A percentile compares a stretch with the other conserved stretches of the same genome.
Evolutionary conservation across 768 basidiomycete species (phyloP).

Genomic region (Suillus discolor): DNA sequence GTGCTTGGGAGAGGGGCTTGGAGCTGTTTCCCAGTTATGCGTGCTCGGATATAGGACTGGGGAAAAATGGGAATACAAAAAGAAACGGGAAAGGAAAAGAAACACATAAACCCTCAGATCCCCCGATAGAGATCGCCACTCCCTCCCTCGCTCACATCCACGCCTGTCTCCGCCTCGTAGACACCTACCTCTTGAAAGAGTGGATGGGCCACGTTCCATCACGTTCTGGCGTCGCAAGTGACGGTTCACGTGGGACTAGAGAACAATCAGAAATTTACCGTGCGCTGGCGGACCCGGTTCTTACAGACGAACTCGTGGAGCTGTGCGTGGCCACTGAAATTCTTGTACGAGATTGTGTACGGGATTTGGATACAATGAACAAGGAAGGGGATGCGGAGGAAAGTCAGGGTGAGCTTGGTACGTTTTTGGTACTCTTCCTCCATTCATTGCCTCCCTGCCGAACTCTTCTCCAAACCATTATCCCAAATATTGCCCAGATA

Average conservation of each 20-base stretch:
- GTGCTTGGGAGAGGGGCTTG: conserved; percentile 44
- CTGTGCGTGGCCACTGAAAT: conserved; percentile 4
- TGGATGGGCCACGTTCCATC: conserved; percentile 40
- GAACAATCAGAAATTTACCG: conserved; percentile 5
- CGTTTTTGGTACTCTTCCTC: background rate
- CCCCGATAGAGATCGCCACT: background rate
- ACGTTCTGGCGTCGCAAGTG: conserved; percentile 10
- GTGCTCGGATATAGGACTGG: conserved; percentile 15
- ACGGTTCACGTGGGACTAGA: conserved; percentile 15
- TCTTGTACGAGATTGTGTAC: background rate
- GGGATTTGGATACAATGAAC: background rate
- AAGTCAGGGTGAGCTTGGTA: background rate
- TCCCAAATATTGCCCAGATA: background rate
- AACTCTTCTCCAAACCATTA: background rate
- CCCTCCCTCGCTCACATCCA: conserved; percentile 51
- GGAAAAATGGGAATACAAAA: background rate
- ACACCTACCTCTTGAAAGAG: conserved; percentile 61
- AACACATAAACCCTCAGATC: background rate
- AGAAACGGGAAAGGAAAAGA: conserved; percentile 2
- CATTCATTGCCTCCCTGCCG: background rate
- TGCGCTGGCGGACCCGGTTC: background rate
- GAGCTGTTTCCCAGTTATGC: conserved; percentile 35
- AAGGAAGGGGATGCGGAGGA: background rate
- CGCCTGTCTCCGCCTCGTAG: conserved; percentile 60
- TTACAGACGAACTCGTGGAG: conserved; percentile 2